Evolutionary conservation across 192 early-diverging fungal genomes (phyloP).

Genomic region (Phycomyces nitens): DNA sequence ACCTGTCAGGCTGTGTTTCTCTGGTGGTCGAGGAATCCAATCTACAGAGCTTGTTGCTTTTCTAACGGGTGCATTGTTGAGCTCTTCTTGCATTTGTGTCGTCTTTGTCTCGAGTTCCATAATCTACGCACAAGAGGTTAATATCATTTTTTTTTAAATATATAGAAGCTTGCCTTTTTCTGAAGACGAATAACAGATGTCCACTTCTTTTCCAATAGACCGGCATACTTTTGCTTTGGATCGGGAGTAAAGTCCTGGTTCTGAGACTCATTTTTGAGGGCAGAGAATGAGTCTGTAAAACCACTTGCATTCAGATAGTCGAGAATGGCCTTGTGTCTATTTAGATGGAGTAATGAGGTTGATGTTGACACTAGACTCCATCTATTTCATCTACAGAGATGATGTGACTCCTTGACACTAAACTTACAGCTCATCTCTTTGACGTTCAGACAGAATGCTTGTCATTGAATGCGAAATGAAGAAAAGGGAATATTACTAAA

Average conservation of each 20-base stretch:
- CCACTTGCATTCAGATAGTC: conserved; percentile 85
- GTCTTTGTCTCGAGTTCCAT: conserved; percentile 89
- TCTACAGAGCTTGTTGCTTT: conserved; percentile 56
- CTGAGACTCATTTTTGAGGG: conserved; percentile 67
- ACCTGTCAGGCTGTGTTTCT: conserved; percentile 64
- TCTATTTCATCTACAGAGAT: neutral
- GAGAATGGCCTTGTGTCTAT: conserved; percentile 73
- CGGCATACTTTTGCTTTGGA: conserved; percentile 73
- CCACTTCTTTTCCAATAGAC: conserved; percentile 91
- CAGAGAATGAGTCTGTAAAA: conserved; percentile 61
- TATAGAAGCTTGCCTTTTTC: conserved; percentile 71
- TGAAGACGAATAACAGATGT: conserved; percentile 90
- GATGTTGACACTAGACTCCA: neutral
- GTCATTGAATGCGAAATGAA: conserved; percentile 28
- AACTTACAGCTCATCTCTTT: conserved; percentile 72
- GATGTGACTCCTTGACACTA: neutral
- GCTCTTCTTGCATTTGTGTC: conserved; percentile 71
- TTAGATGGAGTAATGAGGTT: conserved; percentile 2
- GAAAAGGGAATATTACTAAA: neutral
- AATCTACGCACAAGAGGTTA: conserved; percentile 60
- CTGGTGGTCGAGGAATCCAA: conserved; percentile 84
- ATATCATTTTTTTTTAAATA: too few relatives aligned
- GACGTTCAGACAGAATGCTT: conserved; percentile 63
- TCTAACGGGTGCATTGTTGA: conserved; percentile 56
- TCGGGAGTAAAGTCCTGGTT: conserved; percentile 71